Evolutionary conservation across 495 filamentous ascomycete genomes (phyloP), one percentile per base, ranked within the genome.

Genomic region (Podospora pseudopauciseta): DNA sequence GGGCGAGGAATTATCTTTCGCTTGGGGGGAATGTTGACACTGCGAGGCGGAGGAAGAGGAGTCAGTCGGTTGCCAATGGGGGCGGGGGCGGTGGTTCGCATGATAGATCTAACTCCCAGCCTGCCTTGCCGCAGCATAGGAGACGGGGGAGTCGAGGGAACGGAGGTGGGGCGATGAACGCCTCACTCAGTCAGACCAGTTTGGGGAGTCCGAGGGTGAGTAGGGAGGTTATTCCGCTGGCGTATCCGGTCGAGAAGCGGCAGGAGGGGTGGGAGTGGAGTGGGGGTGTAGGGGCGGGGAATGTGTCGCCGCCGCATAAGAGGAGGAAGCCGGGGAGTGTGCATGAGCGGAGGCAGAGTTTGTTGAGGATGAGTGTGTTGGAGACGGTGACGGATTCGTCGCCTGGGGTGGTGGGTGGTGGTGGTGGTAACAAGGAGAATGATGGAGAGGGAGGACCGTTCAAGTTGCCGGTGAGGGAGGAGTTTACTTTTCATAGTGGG

Each of bases 21-120:
- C 30, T 63, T 3, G 32, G 39, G 63, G 28, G 0, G 32, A 15
- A 34, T 56, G 26, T 4, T 57, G 19, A 13, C 15, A 49, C 39
- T 11, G 39, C 39, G 3, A 5, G 13, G 39, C 39, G 66, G 18
- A 63, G 23, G 69, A 69, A 53, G 69, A 66, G 32, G 62, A 66
- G 63, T 44, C 44, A 67, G 65, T 66, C 60, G 2, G 15, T 49
- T 0, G 13, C 39, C 9, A 49, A 49, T 49, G 39, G 39, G 39
- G 15, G 39, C 2, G 39, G 39, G 5, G 15, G 39, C 13, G 39
- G 5, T 18, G 39, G 7, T 13, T 11, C 0, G 9, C 39, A 49
- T 49, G 2, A 11, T 3, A 49, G 39, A 16, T 49, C 39, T 3
- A 11, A 49, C 9, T 49, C 39, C 2, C 39, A 49, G 39, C 39